phyloP scores from a whole-genome alignment of 2,329 filamentous ascomycete species.

The Aspergillus uvarum region DNA sequence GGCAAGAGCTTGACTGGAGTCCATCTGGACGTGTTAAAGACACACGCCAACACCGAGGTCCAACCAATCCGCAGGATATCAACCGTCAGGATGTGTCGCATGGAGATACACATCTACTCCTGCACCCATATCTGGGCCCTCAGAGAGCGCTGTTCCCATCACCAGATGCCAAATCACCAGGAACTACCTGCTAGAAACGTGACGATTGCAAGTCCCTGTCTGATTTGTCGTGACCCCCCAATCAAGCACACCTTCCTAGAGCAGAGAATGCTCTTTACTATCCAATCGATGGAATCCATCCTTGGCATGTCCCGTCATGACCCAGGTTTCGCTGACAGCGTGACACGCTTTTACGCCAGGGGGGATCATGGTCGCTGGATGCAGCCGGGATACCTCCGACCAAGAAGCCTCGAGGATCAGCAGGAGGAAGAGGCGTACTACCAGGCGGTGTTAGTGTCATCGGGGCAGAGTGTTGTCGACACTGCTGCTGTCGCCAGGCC shows the following conservation, averaged over 20 bases:
- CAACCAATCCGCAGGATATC: background rate
- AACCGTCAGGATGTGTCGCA: background rate
- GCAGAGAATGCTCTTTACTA: background rate
- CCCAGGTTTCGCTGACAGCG: background rate
- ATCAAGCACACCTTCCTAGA: background rate
- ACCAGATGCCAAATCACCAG: background rate
- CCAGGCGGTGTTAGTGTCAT: background rate
- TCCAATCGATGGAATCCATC: background rate
- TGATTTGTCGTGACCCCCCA: background rate
- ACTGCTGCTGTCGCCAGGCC: background rate
- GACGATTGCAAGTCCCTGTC: background rate
- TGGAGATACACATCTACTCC: background rate
- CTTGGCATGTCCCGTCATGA: background rate
- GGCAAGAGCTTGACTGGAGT: too few relatives aligned
- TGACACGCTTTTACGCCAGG: background rate
- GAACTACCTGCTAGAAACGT: background rate
- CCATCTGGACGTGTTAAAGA: too few relatives aligned
- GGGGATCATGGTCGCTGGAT: background rate
- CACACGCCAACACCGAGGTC: too few relatives aligned
- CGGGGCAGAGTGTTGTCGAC: background rate
- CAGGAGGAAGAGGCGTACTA: background rate
- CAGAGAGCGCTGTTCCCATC: background rate
- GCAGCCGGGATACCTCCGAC: background rate
- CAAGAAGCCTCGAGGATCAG: background rate
- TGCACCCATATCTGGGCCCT: background rate